A percentile compares a stretch with the other conserved stretches of the same genome.
Evolutionary conservation across 2,329 filamentous ascomycete genomes (phyloP).

Genomic region (Colletotrichum falcatum): DNA sequence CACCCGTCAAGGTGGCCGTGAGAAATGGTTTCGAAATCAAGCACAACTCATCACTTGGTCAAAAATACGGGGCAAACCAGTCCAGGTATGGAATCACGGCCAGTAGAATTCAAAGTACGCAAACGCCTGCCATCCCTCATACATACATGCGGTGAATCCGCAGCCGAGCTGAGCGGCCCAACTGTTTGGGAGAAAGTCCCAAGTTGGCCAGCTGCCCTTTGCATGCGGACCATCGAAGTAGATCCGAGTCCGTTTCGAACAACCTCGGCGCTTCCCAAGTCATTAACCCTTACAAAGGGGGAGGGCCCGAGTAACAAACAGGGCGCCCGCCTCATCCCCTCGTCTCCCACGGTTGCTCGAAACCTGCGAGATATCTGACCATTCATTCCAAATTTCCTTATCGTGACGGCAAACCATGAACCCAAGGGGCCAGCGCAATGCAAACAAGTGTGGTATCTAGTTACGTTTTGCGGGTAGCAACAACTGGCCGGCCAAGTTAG

Average conservation of each 20-base stretch:
- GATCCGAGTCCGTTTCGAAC: slow-evolving; percentile 43
- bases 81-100: slow-evolving; percentile 21
- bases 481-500: slow-evolving; percentile 52
- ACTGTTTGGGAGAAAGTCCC: slow-evolving; percentile 18
- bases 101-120: slow-evolving; percentile 42
- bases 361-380: slow-evolving; percentile 40
- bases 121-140: slow-evolving; percentile 43
- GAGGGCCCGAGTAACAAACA: background rate
- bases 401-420: slow-evolving; percentile 38
- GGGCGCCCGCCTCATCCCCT: slow-evolving; percentile 30
- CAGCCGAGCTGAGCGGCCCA: slow-evolving; percentile 37
- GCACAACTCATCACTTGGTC: background rate
- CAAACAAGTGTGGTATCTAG: slow-evolving; percentile 42
- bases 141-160: slow-evolving; percentile 44
- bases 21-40: background rate
- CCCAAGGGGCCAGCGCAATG: slow-evolving; percentile 44
- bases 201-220: slow-evolving; percentile 20
- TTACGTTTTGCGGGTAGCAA: slow-evolving; percentile 58
- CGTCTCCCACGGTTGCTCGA: slow-evolving; percentile 38
- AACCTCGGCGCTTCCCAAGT: slow-evolving; percentile 49
- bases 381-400: slow-evolving; percentile 35
- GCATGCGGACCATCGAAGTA: slow-evolving; percentile 36
- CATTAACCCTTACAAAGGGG: slow-evolving; percentile 40
- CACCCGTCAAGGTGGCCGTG: background rate
- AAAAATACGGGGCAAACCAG: background rate